Evolutionary conservation across 2,329 filamentous ascomycete species (phyloP).

Genomic region (Exophiala aquamarina): DNA sequence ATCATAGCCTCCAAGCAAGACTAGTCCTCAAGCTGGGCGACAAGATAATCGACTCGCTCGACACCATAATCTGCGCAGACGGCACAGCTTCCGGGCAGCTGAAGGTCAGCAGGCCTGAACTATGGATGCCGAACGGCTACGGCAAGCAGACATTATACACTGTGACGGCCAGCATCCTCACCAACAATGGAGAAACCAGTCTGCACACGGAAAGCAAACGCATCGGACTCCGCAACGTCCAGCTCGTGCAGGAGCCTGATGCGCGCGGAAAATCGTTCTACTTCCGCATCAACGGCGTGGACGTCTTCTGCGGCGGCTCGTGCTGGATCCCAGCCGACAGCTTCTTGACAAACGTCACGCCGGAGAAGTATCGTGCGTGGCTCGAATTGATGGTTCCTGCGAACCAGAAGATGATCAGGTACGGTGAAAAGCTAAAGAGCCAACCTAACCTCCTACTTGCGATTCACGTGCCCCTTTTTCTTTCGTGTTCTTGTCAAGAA

Average conservation of each 20-base stretch:
- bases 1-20: slow-evolving; percentile 27
- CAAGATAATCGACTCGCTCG: slow-evolving; percentile 40
- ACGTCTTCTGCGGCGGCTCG: slow-evolving; percentile 67
- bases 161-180: slow-evolving; percentile 46
- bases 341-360: slow-evolving; percentile 56
- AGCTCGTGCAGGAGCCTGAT: slow-evolving; percentile 43
- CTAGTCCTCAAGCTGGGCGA: slow-evolving; percentile 37
- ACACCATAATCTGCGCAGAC: slow-evolving; percentile 41
- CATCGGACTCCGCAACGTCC: slow-evolving; percentile 56
- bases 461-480: too few relatives aligned
- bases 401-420: slow-evolving; percentile 61
- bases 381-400: slow-evolving; percentile 60
- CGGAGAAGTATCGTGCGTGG: slow-evolving; percentile 59
- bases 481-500: too few relatives aligned
- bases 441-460: too few relatives aligned
- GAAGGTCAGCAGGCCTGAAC: slow-evolving; percentile 46
- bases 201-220: slow-evolving; percentile 49
- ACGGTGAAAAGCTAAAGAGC: background rate
- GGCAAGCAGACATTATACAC: slow-evolving; percentile 59
- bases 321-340: slow-evolving; percentile 68
- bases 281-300: slow-evolving; percentile 64
- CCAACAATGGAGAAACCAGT: slow-evolving; percentile 37
- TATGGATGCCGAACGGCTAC: slow-evolving; percentile 63
- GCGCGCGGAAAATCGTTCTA: slow-evolving; percentile 63
- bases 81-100: slow-evolving; percentile 35